A percentile compares a stretch with the other conserved stretches of the same genome.
phyloP scores from a whole-genome alignment of 2,329 filamentous ascomycete species.

The Clarireedia sp. region DNA sequence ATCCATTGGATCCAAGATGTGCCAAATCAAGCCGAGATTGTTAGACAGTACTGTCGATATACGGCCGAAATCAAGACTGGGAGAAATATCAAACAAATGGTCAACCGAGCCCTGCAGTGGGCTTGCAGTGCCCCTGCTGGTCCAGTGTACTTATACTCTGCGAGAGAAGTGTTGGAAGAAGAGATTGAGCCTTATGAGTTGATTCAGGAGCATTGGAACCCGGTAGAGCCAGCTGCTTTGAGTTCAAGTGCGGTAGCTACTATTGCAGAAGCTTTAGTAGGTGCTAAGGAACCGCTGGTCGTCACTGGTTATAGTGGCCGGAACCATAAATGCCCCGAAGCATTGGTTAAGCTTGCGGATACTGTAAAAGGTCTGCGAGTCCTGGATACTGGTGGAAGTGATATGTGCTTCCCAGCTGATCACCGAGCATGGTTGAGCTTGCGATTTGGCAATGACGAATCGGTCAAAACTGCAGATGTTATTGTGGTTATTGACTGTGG shows the following conservation, averaged over 20 bases:
- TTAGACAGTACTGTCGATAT: slow-evolving; percentile 66
- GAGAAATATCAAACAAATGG: slow-evolving; percentile 67
- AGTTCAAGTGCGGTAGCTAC: slow-evolving; percentile 44
- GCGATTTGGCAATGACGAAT: slow-evolving; percentile 64
- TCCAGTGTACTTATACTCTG: slow-evolving; percentile 59
- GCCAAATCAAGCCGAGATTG: slow-evolving; percentile 65
- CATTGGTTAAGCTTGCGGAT: slow-evolving; percentile 60
- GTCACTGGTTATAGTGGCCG: slow-evolving; percentile 66
- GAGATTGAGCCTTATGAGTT: slow-evolving; percentile 54
- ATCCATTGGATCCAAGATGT: slow-evolving; percentile 77
- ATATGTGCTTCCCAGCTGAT: slow-evolving; percentile 72
- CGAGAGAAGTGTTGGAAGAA: slow-evolving; percentile 64
- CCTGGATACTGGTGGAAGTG: slow-evolving; percentile 67
- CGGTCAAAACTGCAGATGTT: slow-evolving; percentile 69
- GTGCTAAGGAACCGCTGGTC: slow-evolving; percentile 58
- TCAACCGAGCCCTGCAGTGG: slow-evolving; percentile 64
- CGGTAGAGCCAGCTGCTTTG: slow-evolving; percentile 50
- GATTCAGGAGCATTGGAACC: slow-evolving; percentile 52
- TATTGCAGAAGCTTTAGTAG: slow-evolving; percentile 52
- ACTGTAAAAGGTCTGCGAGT: slow-evolving; percentile 61
- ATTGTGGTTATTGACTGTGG: slow-evolving; percentile 75
- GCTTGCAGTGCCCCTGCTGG: slow-evolving; percentile 61
- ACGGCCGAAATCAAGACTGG: slow-evolving; percentile 63
- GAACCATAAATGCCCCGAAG: slow-evolving; percentile 53
- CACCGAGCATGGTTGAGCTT: slow-evolving; percentile 64